Evolutionary conservation across 805 yeast genomes (phyloP).

Genomic region (Saturnispora zaruensis): DNA sequence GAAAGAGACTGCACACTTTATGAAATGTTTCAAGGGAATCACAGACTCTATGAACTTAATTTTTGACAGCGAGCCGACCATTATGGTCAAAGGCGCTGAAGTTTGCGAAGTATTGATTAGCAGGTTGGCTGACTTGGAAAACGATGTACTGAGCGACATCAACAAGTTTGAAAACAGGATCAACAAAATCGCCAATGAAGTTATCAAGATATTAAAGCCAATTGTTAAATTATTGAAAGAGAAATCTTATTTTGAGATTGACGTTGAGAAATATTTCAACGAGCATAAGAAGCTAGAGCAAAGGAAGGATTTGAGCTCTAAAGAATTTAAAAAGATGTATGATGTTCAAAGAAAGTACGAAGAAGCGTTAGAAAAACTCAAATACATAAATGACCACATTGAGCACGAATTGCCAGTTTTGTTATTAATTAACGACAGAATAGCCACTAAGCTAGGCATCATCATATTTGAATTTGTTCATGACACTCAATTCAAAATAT

Average conservation of each 20-base stretch:
- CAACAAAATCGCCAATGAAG: background rate
- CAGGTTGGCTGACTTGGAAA: background rate
- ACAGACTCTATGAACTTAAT: background rate
- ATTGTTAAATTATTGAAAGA: slow-evolving; percentile 22
- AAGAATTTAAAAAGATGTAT: slow-evolving; percentile 30
- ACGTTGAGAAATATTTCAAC: slow-evolving; percentile 16
- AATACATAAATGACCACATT: slow-evolving; percentile 30
- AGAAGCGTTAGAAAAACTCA: slow-evolving; percentile 30
- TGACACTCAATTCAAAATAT: slow-evolving; percentile 28
- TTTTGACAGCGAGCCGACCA: background rate
- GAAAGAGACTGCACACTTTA: background rate
- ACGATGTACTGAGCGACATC: background rate
- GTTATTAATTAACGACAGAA: slow-evolving; percentile 26
- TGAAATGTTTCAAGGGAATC: slow-evolving; percentile 2
- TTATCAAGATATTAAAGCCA: slow-evolving; percentile 13
- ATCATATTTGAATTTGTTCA: slow-evolving; percentile 18
- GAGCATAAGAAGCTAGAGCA: slow-evolving; percentile 17
- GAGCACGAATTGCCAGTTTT: slow-evolving; percentile 42
- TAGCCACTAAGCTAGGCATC: slow-evolving; percentile 22
- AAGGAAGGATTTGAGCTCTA: slow-evolving; percentile 28
- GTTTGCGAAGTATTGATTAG: background rate
- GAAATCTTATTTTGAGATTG: slow-evolving; percentile 18
- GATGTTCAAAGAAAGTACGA: slow-evolving; percentile 26
- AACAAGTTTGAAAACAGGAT: slow-evolving; percentile 1
- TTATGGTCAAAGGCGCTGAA: background rate